Conservation (phyloP, 352 stramenopile genomes). For the Phytophthora pinifolia region DNA sequence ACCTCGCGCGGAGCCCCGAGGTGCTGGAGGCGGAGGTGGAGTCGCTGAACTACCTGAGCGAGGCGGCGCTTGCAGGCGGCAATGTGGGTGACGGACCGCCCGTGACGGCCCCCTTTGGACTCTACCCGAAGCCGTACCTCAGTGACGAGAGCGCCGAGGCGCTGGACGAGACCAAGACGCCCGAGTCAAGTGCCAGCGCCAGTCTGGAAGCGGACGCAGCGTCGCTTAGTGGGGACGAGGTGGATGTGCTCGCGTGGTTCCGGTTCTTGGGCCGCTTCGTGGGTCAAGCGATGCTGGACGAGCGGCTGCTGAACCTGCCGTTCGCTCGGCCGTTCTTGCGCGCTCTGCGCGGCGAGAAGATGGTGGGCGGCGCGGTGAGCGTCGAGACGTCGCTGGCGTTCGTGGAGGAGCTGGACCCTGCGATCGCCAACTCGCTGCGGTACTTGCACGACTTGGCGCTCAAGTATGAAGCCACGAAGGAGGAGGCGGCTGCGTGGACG, state of each 20-base stretch:
- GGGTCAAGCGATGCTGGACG: conserved; percentile 78
- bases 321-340: conserved; percentile 76
- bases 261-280: conserved; percentile 74
- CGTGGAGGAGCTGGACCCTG: conserved; percentile 66
- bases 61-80: conserved; percentile 34
- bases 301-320: conserved; percentile 79
- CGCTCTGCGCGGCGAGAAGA: conserved; percentile 49
- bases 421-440: conserved; percentile 61
- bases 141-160: neutral
- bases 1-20: conserved; percentile 47
- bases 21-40: conserved; percentile 71
- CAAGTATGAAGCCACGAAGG: conserved; percentile 16
- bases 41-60: conserved; percentile 52
- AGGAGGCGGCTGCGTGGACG: conserved; percentile 24
- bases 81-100: conserved; percentile 30
- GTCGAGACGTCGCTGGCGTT: conserved; percentile 57
- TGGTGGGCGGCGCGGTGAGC: conserved; percentile 45
- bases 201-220: conserved; percentile 17
- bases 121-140: conserved; percentile 52
- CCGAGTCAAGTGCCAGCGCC: conserved; percentile 6
- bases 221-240: conserved; percentile 20
- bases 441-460: conserved; percentile 48
- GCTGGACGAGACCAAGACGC: conserved; percentile 18
- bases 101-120: conserved; percentile 52
- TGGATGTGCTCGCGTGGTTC: conserved; percentile 55